These are phyloP conservation scores for Pseudisothecium myosuroides DNA, from an alignment of 225 moss, liverwort and hornwort species.

Conservation along the genomic window DNA sequence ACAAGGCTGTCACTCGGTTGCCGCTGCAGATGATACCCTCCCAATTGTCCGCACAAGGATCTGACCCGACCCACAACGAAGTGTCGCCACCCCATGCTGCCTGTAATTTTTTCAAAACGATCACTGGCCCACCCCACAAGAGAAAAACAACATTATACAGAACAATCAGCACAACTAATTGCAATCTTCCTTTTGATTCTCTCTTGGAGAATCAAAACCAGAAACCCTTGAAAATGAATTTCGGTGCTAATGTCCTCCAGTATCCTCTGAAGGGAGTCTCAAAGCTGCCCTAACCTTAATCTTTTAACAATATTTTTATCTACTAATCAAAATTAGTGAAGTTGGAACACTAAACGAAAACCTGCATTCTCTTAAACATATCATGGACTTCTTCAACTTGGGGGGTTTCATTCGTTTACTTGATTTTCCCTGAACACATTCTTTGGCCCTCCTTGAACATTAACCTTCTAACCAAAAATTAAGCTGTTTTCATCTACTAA, in stretches of 20 bases:
- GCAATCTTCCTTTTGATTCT: background rate
- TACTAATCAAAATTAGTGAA: background rate
- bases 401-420: background rate
- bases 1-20: slow-evolving; percentile 15
- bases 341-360: background rate
- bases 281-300: background rate
- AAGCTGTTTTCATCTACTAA: background rate
- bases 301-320: background rate
- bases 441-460: too few relatives aligned
- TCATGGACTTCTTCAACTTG: background rate
- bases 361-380: background rate
- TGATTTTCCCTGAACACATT: background rate
- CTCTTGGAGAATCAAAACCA: background rate
- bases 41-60: slow-evolving; percentile 17
- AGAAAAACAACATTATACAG: background rate
- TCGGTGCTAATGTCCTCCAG: background rate
- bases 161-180: background rate
- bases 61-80: background rate
- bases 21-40: slow-evolving; percentile 5
- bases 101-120: background rate
- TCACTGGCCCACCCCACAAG: background rate
- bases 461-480: background rate
- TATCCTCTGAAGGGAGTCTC: background rate
- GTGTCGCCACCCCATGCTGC: slow-evolving; percentile 7
- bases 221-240: background rate